Evolutionary conservation across 441 rosid genomes (phyloP), one percentile per base, ranked within the genome.

Genomic region (Hypseocharis bilobata): DNA sequence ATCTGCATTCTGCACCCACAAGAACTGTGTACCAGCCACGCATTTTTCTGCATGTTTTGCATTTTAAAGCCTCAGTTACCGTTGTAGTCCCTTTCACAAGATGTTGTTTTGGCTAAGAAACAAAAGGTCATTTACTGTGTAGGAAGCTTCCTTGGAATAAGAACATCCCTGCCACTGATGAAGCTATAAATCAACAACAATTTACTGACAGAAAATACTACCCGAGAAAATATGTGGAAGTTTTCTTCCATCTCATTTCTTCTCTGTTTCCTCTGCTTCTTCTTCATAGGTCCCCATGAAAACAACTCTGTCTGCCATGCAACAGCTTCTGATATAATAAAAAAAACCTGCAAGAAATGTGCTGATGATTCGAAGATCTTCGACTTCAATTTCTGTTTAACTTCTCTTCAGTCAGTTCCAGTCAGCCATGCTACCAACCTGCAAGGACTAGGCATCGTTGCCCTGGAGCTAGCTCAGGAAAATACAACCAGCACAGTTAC

Each of bases 401-500:
- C 56, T 0, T 80, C 92, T 58, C 83, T 86, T 1, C 71, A 70
- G 61, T 68, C 67, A 14, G 40, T 85, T 42, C 92, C 88, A 0
- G 73, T 71, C 27, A 69, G 84, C 71, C 82, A 64, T 6, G 64
- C 67, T 25, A 72, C 84, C 17, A 78, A 83, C 71, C 77, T 81
- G 8, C 76, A 78, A 36, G 84, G 86, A 34, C 79, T 86, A 14
- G 86, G 68, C 0, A 28, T 86, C 11, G 62, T 80, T 40, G 81
- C 85, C 40, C 71, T 82, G 84, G 88, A 85, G 57, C 78, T 83
- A 32, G 89, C 84, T 25, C 72, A 82, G 6, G 75, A 79, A 68
- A 83, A 83, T 51, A 85, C 84, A 2, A 81, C 86, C 3, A 71
- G 61, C 58, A 79, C 87, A 0, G 16, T 80, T 69, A 74, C 87